Conservation (phyloP, 805 yeast genomes). For the Sugiyamaella marilandica region DNA sequence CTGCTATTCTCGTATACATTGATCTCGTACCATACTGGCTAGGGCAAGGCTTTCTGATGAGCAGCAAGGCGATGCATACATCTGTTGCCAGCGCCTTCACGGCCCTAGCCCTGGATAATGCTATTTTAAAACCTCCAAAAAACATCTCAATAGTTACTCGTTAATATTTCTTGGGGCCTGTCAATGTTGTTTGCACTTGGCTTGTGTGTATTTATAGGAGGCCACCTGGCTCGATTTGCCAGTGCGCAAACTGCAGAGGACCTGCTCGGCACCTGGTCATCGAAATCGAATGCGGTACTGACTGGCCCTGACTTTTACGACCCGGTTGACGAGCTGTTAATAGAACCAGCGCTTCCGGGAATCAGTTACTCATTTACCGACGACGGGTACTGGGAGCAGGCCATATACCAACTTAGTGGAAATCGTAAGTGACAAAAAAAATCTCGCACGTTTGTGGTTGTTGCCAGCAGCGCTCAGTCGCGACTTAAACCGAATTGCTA, state of each 20-base stretch:
- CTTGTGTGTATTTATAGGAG: background rate
- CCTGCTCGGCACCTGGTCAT: constrained; percentile 88
- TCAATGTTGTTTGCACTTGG: background rate
- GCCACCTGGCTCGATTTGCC: background rate
- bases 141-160: too few relatives aligned
- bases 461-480: background rate
- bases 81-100: too few relatives aligned
- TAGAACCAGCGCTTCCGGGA: constrained; percentile 96
- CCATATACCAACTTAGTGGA: constrained; percentile 73
- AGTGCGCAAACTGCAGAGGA: constrained; percentile 15
- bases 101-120: too few relatives aligned
- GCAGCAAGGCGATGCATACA: too few relatives aligned
- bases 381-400: constrained; percentile 90
- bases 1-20: too few relatives aligned
- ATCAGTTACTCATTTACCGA: constrained; percentile 86
- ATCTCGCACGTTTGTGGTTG: background rate
- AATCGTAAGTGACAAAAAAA: constrained; percentile 37
- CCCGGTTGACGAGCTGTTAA: constrained; percentile 89
- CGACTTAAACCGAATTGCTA: constrained; percentile 13
- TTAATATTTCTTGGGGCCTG: too few relatives aligned
- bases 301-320: constrained; percentile 96
- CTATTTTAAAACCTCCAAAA: too few relatives aligned
- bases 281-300: constrained; percentile 88
- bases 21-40: too few relatives aligned
- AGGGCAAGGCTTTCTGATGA: too few relatives aligned